phyloP scores from a whole-genome alignment of 495 filamentous ascomycete species.

The Antarctomyces pellizariae region DNA sequence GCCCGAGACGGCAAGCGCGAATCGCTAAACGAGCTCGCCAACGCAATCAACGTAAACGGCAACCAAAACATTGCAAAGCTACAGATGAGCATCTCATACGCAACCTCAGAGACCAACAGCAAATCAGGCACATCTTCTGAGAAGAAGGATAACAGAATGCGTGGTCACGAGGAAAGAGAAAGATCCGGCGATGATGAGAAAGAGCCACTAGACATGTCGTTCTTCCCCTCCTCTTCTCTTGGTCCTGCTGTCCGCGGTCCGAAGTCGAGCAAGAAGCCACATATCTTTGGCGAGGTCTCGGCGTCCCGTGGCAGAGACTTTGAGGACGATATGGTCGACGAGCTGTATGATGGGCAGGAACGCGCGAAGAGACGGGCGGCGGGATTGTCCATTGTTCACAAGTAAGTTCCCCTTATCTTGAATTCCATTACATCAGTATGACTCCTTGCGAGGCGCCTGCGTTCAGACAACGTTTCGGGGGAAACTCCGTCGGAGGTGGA shows the following conservation, averaged over 20 bases:
- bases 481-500: too few species aligned
- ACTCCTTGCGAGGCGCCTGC: conserved; percentile 1
- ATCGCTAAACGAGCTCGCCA: conserved; percentile 38
- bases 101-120: conserved; percentile 7
- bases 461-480: conserved; percentile 10
- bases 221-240: conserved; percentile 23
- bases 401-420: too few species aligned
- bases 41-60: conserved; percentile 49
- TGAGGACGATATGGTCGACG: conserved; percentile 12
- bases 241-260: conserved; percentile 7
- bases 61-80: conserved; percentile 62
- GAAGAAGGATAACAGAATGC: conserved; percentile 6
- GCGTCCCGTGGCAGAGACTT: conserved; percentile 16
- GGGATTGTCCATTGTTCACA: conserved; percentile 29
- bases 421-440: neutral
- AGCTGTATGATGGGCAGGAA: conserved; percentile 11
- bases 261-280: conserved; percentile 17
- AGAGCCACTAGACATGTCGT: conserved; percentile 30
- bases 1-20: conserved; percentile 22
- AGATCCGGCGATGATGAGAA: conserved; percentile 9
- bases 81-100: conserved; percentile 28
- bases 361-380: conserved; percentile 16
- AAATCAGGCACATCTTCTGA: conserved; percentile 5
- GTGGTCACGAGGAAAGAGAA: conserved; percentile 6
- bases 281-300: conserved; percentile 41